Evolutionary conservation across 1,139 yeast genomes (phyloP).

Genomic region (Saccharomyces hybrid): DNA sequence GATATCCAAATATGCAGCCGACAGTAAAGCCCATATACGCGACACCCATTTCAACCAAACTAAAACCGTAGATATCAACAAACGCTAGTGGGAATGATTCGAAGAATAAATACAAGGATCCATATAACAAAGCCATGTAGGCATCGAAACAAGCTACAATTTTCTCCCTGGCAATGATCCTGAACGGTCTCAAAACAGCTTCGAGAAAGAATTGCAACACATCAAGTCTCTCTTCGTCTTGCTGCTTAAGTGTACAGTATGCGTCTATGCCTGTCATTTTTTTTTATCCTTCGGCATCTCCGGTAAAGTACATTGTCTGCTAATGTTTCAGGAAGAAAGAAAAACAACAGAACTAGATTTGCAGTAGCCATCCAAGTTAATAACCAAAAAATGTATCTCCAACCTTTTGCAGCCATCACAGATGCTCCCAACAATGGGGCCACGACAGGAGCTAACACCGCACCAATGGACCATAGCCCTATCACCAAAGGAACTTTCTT

Average conservation of each 20-base stretch:
- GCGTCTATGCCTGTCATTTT: conserved; percentile 38
- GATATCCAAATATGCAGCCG: conserved; percentile 36
- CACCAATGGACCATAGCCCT: conserved; percentile 45
- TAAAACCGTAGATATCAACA: conserved; percentile 38
- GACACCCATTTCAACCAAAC: conserved; percentile 43
- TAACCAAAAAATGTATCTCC: conserved; percentile 44
- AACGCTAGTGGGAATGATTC: conserved; percentile 56
- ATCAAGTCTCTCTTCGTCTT: conserved; percentile 31
- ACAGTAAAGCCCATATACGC: conserved; percentile 40
- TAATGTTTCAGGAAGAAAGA: conserved; percentile 45
- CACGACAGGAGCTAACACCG: conserved; percentile 51
- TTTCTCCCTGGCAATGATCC: conserved; percentile 40
- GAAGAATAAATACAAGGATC: conserved; percentile 49
- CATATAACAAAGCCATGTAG: conserved; percentile 47
- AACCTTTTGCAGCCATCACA: conserved; percentile 38
- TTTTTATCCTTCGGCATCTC: conserved; percentile 41
- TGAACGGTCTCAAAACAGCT: conserved; percentile 44
- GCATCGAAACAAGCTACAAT: conserved; percentile 42
- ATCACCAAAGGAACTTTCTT: conserved; percentile 38
- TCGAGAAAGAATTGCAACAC: conserved; percentile 33
- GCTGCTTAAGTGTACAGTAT: conserved; percentile 32
- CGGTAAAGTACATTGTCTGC: conserved; percentile 40
- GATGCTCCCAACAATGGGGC: conserved; percentile 56
- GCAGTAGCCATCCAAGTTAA: conserved; percentile 36
- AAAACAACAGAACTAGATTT: conserved; percentile 31